phyloP scores from a whole-genome alignment of 495 filamentous ascomycete species.

The Trichoderma gamsii region DNA sequence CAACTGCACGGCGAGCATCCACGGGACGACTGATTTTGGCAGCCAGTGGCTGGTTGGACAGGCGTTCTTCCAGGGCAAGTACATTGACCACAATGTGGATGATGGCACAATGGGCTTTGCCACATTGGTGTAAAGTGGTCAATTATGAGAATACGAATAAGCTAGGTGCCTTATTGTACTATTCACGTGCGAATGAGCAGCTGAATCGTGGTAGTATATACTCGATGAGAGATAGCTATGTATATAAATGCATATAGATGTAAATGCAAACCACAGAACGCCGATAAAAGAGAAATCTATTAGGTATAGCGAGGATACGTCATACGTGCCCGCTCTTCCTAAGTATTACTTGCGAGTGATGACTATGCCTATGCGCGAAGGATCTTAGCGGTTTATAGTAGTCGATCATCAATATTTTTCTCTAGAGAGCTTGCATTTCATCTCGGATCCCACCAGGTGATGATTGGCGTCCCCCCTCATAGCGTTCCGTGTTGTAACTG shows the following conservation, averaged over 20 bases:
- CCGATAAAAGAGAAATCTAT: not conserved
- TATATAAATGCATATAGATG: not conserved
- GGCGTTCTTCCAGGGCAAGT: conserved; percentile 7
- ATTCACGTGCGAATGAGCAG: not conserved
- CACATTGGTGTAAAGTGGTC: not conserved
- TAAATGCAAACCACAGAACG: not conserved
- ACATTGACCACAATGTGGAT: conserved; percentile 4
- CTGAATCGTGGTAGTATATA: not conserved
- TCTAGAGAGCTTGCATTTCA: too few species aligned
- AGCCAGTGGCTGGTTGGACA: conserved; percentile 8
- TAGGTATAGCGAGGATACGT: too few species aligned
- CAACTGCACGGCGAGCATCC: conserved; percentile 1
- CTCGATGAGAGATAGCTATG: not conserved
- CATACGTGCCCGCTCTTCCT: too few species aligned
- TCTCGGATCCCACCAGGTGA: too few species aligned
- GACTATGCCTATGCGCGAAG: too few species aligned
- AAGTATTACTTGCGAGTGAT: too few species aligned
- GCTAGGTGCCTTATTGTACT: not conserved
- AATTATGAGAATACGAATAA: not conserved
- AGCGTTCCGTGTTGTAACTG: too few species aligned
- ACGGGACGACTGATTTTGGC: not conserved
- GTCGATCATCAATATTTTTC: too few species aligned
- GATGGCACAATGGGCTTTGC: conserved; percentile 8
- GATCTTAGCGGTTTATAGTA: too few species aligned
- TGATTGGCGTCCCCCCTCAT: too few species aligned